Percentiles rank a stretch among this genome's conserved stretches.
Conservation (phyloP, 2,329 filamentous ascomycete genomes). For the Esteya vermicola region DNA sequence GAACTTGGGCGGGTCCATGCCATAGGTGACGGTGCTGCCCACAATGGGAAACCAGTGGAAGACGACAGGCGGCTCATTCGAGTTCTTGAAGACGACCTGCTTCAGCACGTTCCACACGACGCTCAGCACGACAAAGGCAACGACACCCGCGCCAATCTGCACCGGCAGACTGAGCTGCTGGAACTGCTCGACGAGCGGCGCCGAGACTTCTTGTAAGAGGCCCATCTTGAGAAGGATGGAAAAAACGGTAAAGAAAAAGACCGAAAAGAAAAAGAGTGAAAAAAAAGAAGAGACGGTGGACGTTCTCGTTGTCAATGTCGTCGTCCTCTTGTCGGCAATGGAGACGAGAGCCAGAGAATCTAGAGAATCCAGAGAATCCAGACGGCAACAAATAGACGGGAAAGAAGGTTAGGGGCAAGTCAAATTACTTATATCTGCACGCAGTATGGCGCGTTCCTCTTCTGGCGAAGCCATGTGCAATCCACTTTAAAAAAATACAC, state of each 20-base stretch:
- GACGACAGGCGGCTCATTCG: conserved; percentile 66
- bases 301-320: too few species aligned
- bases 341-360: too few species aligned
- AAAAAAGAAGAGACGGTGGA: not conserved
- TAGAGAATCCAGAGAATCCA: too few species aligned
- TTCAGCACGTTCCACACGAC: conserved; percentile 66
- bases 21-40: conserved; percentile 85
- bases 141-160: conserved; percentile 31
- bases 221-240: conserved; percentile 30
- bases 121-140: conserved; percentile 31
- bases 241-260: not conserved
- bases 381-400: too few species aligned
- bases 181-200: conserved; percentile 36
- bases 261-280: not conserved
- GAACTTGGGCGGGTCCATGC: conserved; percentile 85
- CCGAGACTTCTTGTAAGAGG: conserved; percentile 35
- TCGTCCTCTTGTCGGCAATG: too few species aligned
- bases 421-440: too few species aligned
- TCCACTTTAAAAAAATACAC: not conserved
- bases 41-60: conserved; percentile 75
- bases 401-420: too few species aligned
- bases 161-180: conserved; percentile 29
- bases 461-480: too few species aligned
- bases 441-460: too few species aligned
- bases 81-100: conserved; percentile 70